Percentiles rank a stretch among this genome's conserved stretches.
Conservation (phyloP, 805 yeast species). For the Metschnikowia peoriensis region DNA sequence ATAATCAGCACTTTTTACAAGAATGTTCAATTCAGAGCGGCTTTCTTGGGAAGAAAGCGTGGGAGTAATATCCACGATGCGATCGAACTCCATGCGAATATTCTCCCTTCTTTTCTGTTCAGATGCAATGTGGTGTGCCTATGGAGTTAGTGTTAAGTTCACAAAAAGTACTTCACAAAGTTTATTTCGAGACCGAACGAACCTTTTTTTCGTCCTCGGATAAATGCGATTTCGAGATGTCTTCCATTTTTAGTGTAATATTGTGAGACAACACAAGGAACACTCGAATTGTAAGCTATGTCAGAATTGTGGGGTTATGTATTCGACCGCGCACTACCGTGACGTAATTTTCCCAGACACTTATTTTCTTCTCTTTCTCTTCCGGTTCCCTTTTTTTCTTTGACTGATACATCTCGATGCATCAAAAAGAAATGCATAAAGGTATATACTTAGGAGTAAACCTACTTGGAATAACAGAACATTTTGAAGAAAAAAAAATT, state of each 20-base stretch:
- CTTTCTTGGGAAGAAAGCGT: constrained; percentile 65
- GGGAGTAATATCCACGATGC: constrained; percentile 73
- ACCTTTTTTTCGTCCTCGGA: constrained; percentile 22
- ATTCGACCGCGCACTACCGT: constrained; percentile 3
- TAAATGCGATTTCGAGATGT: constrained; percentile 12
- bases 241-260: constrained; percentile 4
- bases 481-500: background rate
- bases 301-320: constrained; percentile 1
- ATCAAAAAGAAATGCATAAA: too few species aligned
- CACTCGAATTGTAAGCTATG: background rate
- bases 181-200: background rate
- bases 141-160: constrained; percentile 7
- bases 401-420: background rate
- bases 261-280: background rate
- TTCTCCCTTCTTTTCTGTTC: constrained; percentile 88
- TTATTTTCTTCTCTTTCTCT: background rate
- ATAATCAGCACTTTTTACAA: constrained; percentile 61
- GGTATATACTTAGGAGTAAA: too few species aligned
- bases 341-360: background rate
- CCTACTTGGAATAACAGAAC: too few species aligned
- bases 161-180: background rate
- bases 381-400: background rate
- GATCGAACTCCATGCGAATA: constrained; percentile 78
- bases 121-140: constrained; percentile 78
- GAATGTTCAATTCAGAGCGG: constrained; percentile 75